Base-by-base conservation (phyloP, 1,284 basidiomycete species). In the Flammula alnicola region DNA sequence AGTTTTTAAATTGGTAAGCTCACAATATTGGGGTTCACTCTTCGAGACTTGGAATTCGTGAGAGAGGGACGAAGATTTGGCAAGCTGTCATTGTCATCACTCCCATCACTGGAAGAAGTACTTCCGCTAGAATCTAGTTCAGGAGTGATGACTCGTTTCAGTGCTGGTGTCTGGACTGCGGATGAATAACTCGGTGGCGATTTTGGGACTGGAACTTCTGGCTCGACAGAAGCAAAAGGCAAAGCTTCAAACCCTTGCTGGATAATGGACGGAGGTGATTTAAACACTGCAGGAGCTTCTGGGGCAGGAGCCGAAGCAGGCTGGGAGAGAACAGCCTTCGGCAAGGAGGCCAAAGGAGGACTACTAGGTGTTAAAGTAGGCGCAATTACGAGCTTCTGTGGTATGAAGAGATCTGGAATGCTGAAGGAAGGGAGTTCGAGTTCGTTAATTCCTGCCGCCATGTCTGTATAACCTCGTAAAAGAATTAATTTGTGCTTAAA, bases 401-500 rank as follows among this genome's bases (percentile, higher is more conserved):
- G 47, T 53, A 86, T 75, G 65, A 90, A 90, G 33, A 91, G 73
- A 46, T 82, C 75, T 12, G 81, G 76, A 44, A 87, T 75, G 10
- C 71, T 72, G 47, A 86, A 70, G 22, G 72, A 69, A 2, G 84
- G 82, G 22, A 84, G 71, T 19, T 71, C 68, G 27, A 87, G 77
- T 20, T 79, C 76, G 46, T 71, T 70, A 52, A 87, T 81, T 55
- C 82, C 80, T 32, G 72, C 62, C 4, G 84, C 85, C 57, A 86
- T 76, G 17, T 84, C 78, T 23, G 71, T 62, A 65, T 86, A 86
- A 39, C 83, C 78, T 64, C 79, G 80, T 39, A 90, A 73, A 17
- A 90, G 74, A 43, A 86, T 75, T 48, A 90, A 70, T 67, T 88
- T 90, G 41, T 83, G 72, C 47, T 78, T 75, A 53, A 77, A 79